These are phyloP conservation scores for Lactifluus subvellereus DNA, from an alignment of 768 basidiomycete genomes.

Conservation along the genomic window DNA sequence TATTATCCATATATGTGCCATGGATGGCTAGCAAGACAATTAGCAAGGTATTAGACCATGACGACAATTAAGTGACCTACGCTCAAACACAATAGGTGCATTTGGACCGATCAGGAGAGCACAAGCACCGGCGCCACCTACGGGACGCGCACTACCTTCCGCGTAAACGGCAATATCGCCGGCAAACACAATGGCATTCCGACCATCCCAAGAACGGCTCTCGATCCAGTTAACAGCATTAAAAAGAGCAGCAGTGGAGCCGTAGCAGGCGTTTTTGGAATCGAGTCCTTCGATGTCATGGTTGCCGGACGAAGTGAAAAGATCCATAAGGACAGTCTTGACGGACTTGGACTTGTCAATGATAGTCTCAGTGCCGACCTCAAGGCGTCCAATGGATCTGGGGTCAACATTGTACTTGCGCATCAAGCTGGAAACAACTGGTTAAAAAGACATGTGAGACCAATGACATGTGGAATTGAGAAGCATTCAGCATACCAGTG, in stretches of 20 bases:
- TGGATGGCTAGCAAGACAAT: conserved; percentile 63
- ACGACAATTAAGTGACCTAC: conserved; percentile 47
- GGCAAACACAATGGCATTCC: conserved; percentile 93
- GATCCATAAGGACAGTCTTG: conserved; percentile 98
- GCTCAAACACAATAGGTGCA: conserved; percentile 90
- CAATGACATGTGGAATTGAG: conserved; percentile 12
- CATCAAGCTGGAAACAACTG: conserved; percentile 84
- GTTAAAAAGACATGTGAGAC: not conserved
- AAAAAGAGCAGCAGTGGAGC: conserved; percentile 97
- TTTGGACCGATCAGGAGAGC: conserved; percentile 96
- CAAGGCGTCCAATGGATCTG: conserved; percentile 92
- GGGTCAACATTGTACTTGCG: conserved; percentile 96
- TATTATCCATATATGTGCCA: conserved; percentile 96
- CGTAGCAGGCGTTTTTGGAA: conserved; percentile 99
- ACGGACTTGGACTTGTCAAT: conserved; percentile 99
- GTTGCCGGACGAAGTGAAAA: conserved; percentile 90
- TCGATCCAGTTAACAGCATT: conserved; percentile 99
- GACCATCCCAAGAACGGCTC: conserved; percentile 92
- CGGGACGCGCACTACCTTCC: conserved; percentile 90
- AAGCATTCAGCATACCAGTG: conserved; percentile 55
- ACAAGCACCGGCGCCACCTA: conserved; percentile 93
- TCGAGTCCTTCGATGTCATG: conserved; percentile 98
- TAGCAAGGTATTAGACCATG: not conserved
- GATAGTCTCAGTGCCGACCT: conserved; percentile 98
- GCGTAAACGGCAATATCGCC: conserved; percentile 99